These are phyloP conservation scores for Geotrichum histeridarum DNA, from an alignment of 1,139 yeast species.

Conservation along the genomic window DNA sequence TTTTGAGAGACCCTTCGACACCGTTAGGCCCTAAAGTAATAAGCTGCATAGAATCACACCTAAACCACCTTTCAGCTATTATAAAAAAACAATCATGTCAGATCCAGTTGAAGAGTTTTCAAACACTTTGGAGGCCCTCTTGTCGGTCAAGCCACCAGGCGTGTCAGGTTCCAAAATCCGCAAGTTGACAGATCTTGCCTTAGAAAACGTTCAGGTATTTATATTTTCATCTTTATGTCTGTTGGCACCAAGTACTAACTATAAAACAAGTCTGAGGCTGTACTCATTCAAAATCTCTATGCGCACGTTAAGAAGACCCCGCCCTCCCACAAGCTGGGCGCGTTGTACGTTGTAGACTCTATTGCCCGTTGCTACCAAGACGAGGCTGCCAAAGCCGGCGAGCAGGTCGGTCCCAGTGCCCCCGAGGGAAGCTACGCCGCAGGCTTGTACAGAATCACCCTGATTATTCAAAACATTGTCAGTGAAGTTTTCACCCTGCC, in stretches of 20 bases:
- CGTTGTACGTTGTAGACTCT: conserved; percentile 86
- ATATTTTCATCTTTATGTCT: conserved; percentile 19
- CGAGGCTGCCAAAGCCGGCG: conserved; percentile 56
- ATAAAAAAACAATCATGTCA: conserved; percentile 6
- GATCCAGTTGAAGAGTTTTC: conserved; percentile 56
- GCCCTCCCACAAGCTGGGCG: conserved; percentile 79
- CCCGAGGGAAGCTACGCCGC: conserved; percentile 72
- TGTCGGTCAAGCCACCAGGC: conserved; percentile 79
- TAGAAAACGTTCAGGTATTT: conserved; percentile 52
- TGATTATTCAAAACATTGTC: conserved; percentile 34
- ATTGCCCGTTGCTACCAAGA: conserved; percentile 82
- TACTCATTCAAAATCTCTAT: conserved; percentile 54
- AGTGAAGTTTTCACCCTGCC: conserved; percentile 31
- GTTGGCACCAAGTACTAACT: not conserved
- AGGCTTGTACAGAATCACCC: conserved; percentile 49
- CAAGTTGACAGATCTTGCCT: conserved; percentile 72
- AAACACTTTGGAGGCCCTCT: conserved; percentile 64
- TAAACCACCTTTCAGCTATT: not conserved
- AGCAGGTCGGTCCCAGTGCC: conserved; percentile 42
- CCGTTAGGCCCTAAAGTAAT: not conserved
- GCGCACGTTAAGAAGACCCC: conserved; percentile 72
- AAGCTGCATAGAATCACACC: conserved; percentile 4
- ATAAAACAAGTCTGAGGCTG: conserved; percentile 45
- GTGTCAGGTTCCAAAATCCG: conserved; percentile 94
- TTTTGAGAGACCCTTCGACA: not conserved